Base-by-base conservation (phyloP, 345 rosid genomes). In the sweet orange (Citrus sinensis) region DNA sequence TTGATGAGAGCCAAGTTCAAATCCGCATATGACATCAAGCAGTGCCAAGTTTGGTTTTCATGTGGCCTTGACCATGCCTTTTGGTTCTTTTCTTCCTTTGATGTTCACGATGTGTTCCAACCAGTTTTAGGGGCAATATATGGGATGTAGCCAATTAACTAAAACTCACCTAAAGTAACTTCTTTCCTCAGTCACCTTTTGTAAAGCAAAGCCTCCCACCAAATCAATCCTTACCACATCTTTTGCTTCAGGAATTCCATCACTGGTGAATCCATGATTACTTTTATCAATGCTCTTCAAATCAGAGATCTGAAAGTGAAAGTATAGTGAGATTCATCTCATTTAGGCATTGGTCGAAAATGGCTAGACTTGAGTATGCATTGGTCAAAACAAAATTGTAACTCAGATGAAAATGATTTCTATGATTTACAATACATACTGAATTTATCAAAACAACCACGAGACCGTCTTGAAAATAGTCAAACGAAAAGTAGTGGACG, bases 191-290 rank as follows among this genome's bases (percentile, higher is more conserved):
- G 90, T 83, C 83, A 94, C 97, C 85, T 90, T 96, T 81, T 96
- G 99, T 70, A 94, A 71, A 6, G 92, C 98, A 79, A 92, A 92
- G 67, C 98, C 99, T 54, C 98, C 99, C 32, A 89, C 91, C 72
- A 93, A 22, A 72, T 86, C 98, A 76, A 92, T 81, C 87, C 97
- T 90, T 67, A 91, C 93, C 64, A 89, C 93, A 70, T 91, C 95
- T 73, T 83, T 80, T 27, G 85, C 87, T 81, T 92, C 90, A 32
- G 92, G 93, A 64, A 91, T 83, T 65, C 84, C 83, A 32, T 86
- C 89, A 83, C 83, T 89, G 39, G 77, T 81, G 63, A 83, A 80
- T 29, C 93, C 98, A 79, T 89, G 92, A 67, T 86, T 84, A 39
- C 46, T 76, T 84, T 25, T 77, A 77, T 90, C 92, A 24, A 92